A percentile compares a stretch with the other conserved stretches of the same genome.
phyloP scores from a whole-genome alignment of 805 yeast genomes.

The Priceomyces carsonii region DNA sequence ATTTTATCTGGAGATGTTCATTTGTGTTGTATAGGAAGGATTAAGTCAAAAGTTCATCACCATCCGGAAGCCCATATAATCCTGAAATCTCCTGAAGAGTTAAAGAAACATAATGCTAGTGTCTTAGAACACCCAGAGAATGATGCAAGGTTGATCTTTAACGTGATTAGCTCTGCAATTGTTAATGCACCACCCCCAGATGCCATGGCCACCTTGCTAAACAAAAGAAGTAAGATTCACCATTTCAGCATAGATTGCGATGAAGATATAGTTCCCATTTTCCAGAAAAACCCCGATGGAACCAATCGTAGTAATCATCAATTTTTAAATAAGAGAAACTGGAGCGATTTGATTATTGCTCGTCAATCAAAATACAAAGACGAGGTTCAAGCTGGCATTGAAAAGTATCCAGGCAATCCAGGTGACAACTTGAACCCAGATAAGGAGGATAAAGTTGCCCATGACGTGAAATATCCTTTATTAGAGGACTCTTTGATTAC shows the following conservation, averaged over 20 bases:
- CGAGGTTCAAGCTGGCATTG: constrained; percentile 17
- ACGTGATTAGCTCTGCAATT: constrained; percentile 87
- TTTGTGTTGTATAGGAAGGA: constrained; percentile 78
- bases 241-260: constrained; percentile 63
- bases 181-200: constrained; percentile 92
- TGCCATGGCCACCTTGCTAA: constrained; percentile 73
- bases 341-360: constrained; percentile 66
- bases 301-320: constrained; percentile 44
- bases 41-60: constrained; percentile 54
- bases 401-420: constrained; percentile 34
- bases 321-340: constrained; percentile 69
- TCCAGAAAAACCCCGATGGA: constrained; percentile 60
- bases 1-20: constrained; percentile 94
- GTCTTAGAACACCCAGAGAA: constrained; percentile 53
- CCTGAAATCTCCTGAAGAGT: constrained; percentile 19
- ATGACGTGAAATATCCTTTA: constrained; percentile 53
- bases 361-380: constrained; percentile 29
- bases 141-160: constrained; percentile 78
- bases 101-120: constrained; percentile 38
- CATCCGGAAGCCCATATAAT: constrained; percentile 27
- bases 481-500: constrained; percentile 60
- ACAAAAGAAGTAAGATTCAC: constrained; percentile 68
- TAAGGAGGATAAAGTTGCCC: constrained; percentile 14
- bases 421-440: constrained; percentile 7
- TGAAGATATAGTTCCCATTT: constrained; percentile 81